phyloP scores from a whole-genome alignment of 176 grass and related monocot species.

The Oropetium thomaeum region DNA sequence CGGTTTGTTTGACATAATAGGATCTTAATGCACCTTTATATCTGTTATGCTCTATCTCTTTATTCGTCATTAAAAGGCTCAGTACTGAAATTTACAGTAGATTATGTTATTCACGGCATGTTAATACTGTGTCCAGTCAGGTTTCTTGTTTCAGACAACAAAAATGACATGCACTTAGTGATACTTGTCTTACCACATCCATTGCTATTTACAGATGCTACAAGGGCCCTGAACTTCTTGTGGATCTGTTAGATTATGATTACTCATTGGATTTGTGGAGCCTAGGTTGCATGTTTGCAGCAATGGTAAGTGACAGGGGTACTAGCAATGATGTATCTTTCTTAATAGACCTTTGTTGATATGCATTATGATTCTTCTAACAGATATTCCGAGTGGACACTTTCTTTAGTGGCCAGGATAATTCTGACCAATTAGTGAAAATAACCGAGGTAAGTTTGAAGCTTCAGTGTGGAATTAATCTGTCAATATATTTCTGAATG shows the following conservation, averaged over 20 bases:
- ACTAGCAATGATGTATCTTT: slow-evolving; percentile 10
- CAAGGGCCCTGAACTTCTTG: slow-evolving; percentile 93
- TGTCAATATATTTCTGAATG: background rate
- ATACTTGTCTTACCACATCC: background rate
- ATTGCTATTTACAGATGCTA: slow-evolving; percentile 51
- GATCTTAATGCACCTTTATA: background rate
- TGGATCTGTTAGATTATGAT: slow-evolving; percentile 97
- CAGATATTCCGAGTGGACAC: slow-evolving; percentile 86
- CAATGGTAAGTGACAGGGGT: slow-evolving; percentile 60
- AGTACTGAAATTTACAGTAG: background rate
- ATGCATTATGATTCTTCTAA: slow-evolving; percentile 3
- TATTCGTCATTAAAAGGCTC: slow-evolving; percentile 11
- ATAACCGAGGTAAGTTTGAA: slow-evolving; percentile 68
- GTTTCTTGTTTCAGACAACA: background rate
- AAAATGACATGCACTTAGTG: background rate
- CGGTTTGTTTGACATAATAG: background rate
- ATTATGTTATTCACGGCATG: slow-evolving; percentile 19
- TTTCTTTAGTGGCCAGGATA: slow-evolving; percentile 93
- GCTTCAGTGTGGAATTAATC: background rate
- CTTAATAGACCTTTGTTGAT: slow-evolving; percentile 19
- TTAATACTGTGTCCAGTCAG: background rate
- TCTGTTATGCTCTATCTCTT: background rate
- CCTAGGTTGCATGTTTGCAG: slow-evolving; percentile 96
- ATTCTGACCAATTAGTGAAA: slow-evolving; percentile 95
- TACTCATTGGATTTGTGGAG: slow-evolving; percentile 99